Base-by-base conservation (phyloP, 257 asterid species). In the Solanum bukasovii region DNA sequence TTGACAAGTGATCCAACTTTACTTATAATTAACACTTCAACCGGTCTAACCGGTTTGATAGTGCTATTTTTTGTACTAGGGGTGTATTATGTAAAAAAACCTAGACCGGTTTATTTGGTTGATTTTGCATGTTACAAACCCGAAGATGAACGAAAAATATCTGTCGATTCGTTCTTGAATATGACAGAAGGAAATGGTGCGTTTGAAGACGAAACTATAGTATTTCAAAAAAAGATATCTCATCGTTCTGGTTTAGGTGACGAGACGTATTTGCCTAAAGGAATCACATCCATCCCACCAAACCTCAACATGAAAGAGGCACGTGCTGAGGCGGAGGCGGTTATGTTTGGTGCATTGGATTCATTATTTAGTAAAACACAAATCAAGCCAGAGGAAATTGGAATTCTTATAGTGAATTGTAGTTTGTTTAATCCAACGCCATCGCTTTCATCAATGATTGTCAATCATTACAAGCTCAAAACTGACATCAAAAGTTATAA, bases 121-220 rank as follows among this genome's bases (percentile, higher is more conserved):
- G 97, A 92, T 40, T 94, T 93, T 20, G 88, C 95, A 44, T 94
- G 96, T 84, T 90, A 90, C 92, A 94, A 91, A 73, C 94, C 95
- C 1, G 92, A 91, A 46, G 94, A 92, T 12, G 87, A 89, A 40
- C 87, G 92, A 4, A 89, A 93, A 89, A 88, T 92, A 86, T 89
- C 93, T 3, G 84, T 87, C 0, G 91, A 87, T 1, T 86, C 89
- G 1, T 91, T 91, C 89, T 25, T 92, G 81, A 88, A 92, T 71
- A 91, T 91, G 92, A 90, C 92, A 5, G 90, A 90, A 84, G 83
- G 65, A 1, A 91, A 86, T 31, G 96, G 94, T 1, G 79, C 91
- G 3, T 81, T 49, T 63, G 37, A 16, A 7, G 93, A 87, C 0
- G 84, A 88, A 16, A 34, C 71, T 23, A 31, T 92, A 42, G 70